Base-by-base conservation (phyloP, 352 stramenopile genomes). In the Phytophthora macrochlamydospora region DNA sequence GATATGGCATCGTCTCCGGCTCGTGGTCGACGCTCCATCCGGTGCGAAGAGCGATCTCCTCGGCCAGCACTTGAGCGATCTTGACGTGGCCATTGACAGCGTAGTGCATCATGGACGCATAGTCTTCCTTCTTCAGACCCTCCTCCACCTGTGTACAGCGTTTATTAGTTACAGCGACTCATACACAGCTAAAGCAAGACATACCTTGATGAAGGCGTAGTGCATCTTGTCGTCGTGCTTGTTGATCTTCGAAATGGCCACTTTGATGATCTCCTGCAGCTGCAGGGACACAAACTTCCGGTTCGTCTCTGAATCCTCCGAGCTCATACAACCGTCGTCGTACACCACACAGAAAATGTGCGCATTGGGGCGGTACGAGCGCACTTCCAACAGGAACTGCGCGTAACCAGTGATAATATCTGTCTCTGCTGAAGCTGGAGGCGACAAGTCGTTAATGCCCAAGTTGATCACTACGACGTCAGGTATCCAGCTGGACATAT, bases 271-370 rank as follows among this genome's bases (percentile, higher is more conserved):
- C 69, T 95, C 86, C 56, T 94, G 85, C 28, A 94, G 68, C 66
- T 94, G 88, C 33, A 88, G 62, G 6, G 88, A 92, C 31, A 95
- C 75, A 61, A 87, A 86, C 40, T 87, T 91, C 54, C 87, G 83
- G 60, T 93, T 90, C 54, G 79, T 76, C 52, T 85, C 81, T 42
- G 80, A 85, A 49, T 92, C 83, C 61, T 94, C 85, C 7, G 78
- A 87, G 56, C 83, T 95, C 44, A 93, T 89, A 58, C 85, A 94
- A 58, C 79, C 80, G 59, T 95, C 83, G 44, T 95, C 85, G 51
- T 88, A 95, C 8, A 92, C 88, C n/a, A 93, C 79, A 49, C 86
- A 95, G 56, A 93, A 93, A 44, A 95, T 95, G 38, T 95, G 83
- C 9, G 88, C 88, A 28, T 90, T 67, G 3, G 88, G 88, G 3